Evolutionary conservation across 345 rosid genomes (phyloP).

Genomic region (Cardamine chenopodiifolia): DNA sequence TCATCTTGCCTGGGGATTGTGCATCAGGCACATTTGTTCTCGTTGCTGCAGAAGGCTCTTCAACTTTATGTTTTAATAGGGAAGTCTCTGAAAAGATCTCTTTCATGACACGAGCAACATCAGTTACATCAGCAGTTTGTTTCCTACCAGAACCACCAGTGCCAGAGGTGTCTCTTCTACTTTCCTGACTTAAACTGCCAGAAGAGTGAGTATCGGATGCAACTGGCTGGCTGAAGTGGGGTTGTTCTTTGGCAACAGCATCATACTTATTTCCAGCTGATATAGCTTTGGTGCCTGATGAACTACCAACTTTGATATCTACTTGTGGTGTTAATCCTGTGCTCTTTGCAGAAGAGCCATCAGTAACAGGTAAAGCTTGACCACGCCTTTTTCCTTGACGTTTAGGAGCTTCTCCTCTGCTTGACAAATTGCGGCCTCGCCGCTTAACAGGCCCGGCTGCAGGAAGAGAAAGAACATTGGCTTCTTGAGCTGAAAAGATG

Average conservation of each 20-base stretch:
- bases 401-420: conserved; percentile 51
- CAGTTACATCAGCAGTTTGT: conserved; percentile 58
- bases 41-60: conserved; percentile 40
- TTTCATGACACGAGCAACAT: conserved; percentile 71
- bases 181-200: conserved; percentile 32
- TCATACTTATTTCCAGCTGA: conserved; percentile 46
- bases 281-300: conserved; percentile 10
- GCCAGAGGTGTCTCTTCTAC: conserved; percentile 28
- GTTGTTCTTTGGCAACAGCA: conserved; percentile 45
- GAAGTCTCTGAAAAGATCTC: conserved; percentile 62
- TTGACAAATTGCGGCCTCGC: conserved; percentile 53
- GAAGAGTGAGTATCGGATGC: conserved; percentile 23
- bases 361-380: conserved; percentile 45
- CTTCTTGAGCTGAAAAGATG: conserved; percentile 27
- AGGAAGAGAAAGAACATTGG: conserved; percentile 28
- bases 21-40: conserved; percentile 12
- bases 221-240: conserved; percentile 21
- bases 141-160: conserved; percentile 48
- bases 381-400: conserved; percentile 68
- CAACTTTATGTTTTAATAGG: conserved; percentile 50
- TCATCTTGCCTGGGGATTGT: conserved; percentile 15
- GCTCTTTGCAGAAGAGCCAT: conserved; percentile 50
- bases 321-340: conserved; percentile 41
- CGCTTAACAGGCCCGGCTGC: conserved; percentile 37
- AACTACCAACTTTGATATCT: conserved; percentile 45